Evolutionary conservation across 1,139 yeast species (phyloP), one percentile per base, ranked within the genome.

Genomic region (Keqinozyma sinolaborantium): DNA sequence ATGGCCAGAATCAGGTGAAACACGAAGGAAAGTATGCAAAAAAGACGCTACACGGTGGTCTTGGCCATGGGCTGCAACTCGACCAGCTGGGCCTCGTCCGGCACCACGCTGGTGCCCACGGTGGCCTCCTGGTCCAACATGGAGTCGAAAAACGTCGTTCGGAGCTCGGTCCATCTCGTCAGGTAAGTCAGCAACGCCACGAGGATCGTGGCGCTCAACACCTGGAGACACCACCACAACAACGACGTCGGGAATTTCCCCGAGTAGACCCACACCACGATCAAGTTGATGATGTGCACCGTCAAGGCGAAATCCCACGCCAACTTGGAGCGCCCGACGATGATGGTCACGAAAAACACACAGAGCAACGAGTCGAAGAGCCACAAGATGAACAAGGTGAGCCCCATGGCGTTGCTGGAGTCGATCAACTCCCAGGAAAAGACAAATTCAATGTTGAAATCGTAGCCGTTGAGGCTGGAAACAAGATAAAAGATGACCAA

Each of bases 231-330:
- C 94, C 97, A 87, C 97, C 97, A 92, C 30, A 83, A 66, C 7
- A 80, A 45, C 24, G 81, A 76, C 7, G 67, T 59, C 0, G 97
- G 97, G 42, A 90, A 73, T 25, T 69, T 64, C 1, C 80, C 75
- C 4, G 83, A 68, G 42, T 76, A 79, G 1, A 73, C 40, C 79
- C 88, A 80, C 0, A 79, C 86, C 5, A 86, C 79, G 3, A 80
- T 34, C 24, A 90, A 58, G 56, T 90, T 83, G 32, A 92, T 74
- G 12, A 85, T 79, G 56, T 92, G 97, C 11, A 92, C 69, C 0
- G 98, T 90, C 21, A 92, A 53, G 9, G 95, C 96, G 62, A 90
- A 92, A 57, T 92, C 98, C 84, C 96, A 83, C 0, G 97, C 97
- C 36, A 92, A 64, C 56, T 90, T 92, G 25, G 95, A 83, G 38